Conservation (phyloP, 2,329 filamentous ascomycete species). For the Hirsutella minnesotensis region DNA sequence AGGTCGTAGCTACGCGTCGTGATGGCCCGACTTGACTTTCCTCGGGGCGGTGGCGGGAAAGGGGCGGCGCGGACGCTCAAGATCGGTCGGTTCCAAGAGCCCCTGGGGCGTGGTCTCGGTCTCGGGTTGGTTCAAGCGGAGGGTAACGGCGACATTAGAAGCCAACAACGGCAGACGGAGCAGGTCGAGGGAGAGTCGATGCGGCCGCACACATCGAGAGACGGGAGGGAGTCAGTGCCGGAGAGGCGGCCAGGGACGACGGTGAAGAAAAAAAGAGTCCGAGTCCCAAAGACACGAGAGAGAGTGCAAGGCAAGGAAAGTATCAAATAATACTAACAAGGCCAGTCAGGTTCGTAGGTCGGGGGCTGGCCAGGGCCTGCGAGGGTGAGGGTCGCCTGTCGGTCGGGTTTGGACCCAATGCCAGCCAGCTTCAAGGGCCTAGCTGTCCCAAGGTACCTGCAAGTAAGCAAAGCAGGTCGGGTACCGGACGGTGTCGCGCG, state of each 20-base stretch:
- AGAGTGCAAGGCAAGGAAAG: too few species aligned
- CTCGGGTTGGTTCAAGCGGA: neutral
- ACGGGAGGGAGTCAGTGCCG: neutral
- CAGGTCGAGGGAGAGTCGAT: conserved; percentile 12
- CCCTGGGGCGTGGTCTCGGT: neutral
- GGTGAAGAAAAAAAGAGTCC: too few species aligned
- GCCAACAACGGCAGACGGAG: conserved; percentile 9
- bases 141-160: neutral
- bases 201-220: conserved; percentile 19
- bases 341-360: too few species aligned
- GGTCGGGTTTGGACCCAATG: too few species aligned
- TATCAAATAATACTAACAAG: too few species aligned
- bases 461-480: too few species aligned
- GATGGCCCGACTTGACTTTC: conserved; percentile 8
- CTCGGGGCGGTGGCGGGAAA: neutral
- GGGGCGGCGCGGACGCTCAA: neutral
- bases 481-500: too few species aligned
- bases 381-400: too few species aligned
- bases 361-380: too few species aligned
- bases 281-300: too few species aligned
- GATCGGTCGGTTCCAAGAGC: neutral
- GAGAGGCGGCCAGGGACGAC: neutral
- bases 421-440: too few species aligned
- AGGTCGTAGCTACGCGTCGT: conserved; percentile 16
- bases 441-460: too few species aligned